Evolutionary conservation across 768 basidiomycete species (phyloP), one percentile per base, ranked within the genome.

Genomic region (Collybia sordida): DNA sequence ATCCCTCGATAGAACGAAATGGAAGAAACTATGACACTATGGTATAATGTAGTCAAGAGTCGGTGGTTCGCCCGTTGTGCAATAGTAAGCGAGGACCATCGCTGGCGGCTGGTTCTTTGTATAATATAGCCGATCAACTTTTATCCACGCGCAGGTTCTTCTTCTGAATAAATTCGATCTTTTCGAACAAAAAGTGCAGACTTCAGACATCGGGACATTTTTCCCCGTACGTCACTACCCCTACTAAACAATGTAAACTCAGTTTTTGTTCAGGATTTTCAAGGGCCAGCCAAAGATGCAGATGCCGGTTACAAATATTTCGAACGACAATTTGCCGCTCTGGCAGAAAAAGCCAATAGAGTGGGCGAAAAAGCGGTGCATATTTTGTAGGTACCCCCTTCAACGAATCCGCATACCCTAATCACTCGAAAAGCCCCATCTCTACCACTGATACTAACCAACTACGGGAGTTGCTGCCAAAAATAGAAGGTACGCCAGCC

Each of bases 1-100:
- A 19, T 21, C 3, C 31, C 17, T 21, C 28, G 23, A 6, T 61
- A 94, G 88, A 98, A 98, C 63, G 94, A 96, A 85, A 96, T 98
- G 93, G 90, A 95, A 73, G 94, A 98, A 55, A 91, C 94, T 1
- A 89, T 98, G 85, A 92, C 91, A n/a, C 91, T 98, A 44, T 98
- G 94, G 88, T 94, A 98, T 59, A 93, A 92, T 35, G 94, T 98
- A 79, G 95, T 92, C 70, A 92, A 96, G 66, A 94, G 92, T 7
- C 93, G 94, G 57, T 97, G 93, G 93, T 97, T 97, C 72, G 89
- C 90, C 68, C 82, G 88, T 55, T 94, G 93, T 0, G 93, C 92
- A 9, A 92, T 97, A 49, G 93, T 72, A 15, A 24, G 52, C 18
- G 24, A 25, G 38, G 25, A 51, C 22, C 21, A 41, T 19, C n/a